phyloP scores from a whole-genome alignment of 2,329 filamentous ascomycete species.

The Apiospora aurea region DNA sequence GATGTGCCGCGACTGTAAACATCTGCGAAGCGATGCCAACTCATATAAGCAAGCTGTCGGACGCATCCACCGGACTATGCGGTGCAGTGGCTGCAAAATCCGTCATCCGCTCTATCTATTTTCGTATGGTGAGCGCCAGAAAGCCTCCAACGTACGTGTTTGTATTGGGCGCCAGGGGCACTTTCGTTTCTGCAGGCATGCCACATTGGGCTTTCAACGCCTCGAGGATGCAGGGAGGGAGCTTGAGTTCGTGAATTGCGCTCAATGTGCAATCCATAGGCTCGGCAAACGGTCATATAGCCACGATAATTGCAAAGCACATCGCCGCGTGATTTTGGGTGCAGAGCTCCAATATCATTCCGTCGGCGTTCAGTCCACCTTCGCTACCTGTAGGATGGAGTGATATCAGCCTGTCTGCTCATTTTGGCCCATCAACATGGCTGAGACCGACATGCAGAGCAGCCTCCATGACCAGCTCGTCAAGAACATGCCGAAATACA shows the following conservation, averaged over 20 bases:
- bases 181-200: background rate
- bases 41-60: background rate
- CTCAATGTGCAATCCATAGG: background rate
- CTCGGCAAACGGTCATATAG: no score
- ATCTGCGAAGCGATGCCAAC: background rate
- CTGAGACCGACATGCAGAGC: background rate
- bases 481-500: background rate
- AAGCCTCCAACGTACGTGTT: no score
- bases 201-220: background rate
- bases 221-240: background rate
- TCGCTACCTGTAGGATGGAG: no score
- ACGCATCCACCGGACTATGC: background rate
- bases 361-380: no score
- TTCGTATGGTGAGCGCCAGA: background rate
- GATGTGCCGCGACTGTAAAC: background rate
- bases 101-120: background rate
- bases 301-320: no score
- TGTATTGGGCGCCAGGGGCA: background rate
- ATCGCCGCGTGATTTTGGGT: no score
- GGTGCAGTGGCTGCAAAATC: background rate
- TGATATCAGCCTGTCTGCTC: no score
- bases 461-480: background rate
- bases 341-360: no score
- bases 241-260: background rate
- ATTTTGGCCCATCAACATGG: no score